A percentile compares a stretch with the other conserved stretches of the same genome.
Evolutionary conservation across 1,284 basidiomycete genomes (phyloP).

Genomic region (Peniophora sp.): DNA sequence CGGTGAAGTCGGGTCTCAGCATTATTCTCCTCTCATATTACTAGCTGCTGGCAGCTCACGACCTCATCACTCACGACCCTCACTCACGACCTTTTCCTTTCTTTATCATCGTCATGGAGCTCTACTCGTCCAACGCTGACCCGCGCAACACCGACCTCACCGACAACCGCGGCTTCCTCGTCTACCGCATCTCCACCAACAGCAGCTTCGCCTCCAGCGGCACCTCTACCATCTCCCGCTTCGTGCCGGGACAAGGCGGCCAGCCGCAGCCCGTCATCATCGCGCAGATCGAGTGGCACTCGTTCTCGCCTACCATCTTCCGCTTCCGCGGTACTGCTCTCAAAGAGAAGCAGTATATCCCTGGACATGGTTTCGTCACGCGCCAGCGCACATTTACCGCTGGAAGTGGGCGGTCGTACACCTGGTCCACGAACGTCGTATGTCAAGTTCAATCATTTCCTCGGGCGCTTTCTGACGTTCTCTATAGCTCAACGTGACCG

Average conservation of each 20-base stretch:
- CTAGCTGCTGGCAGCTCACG: too few species aligned
- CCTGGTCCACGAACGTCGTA: not conserved
- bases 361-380: not conserved
- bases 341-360: not conserved
- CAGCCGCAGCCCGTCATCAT: not conserved
- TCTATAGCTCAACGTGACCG: not conserved
- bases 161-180: not conserved
- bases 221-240: not conserved
- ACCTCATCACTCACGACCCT: too few species aligned
- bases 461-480: not conserved
- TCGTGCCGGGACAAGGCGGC: not conserved
- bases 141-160: not conserved
- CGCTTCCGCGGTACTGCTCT: not conserved
- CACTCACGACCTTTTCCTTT: too few species aligned
- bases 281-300: not conserved
- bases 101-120: not conserved
- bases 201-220: not conserved
- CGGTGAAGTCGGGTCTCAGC: too few species aligned
- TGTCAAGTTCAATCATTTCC: not conserved
- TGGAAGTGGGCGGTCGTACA: not conserved
- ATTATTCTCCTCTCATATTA: too few species aligned
- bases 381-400: not conserved
- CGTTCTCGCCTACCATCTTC: not conserved
- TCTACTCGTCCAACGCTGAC: not conserved
- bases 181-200: constrained; percentile 1